Evolutionary conservation across 257 asterid species (phyloP).

Genomic region (Nicotiana undulata): DNA sequence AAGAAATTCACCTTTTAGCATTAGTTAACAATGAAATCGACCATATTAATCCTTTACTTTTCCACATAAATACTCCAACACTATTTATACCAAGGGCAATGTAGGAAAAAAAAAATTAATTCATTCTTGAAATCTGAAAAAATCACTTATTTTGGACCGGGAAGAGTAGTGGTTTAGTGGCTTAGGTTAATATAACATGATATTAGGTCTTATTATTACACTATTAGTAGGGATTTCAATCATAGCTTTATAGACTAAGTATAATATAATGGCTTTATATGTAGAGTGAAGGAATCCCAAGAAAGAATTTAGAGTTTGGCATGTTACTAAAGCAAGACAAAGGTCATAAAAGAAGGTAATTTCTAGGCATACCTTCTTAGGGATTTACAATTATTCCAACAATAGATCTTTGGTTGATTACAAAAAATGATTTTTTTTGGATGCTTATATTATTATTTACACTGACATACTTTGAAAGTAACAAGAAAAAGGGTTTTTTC

Average conservation of each 20-base stretch:
- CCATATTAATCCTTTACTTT: no score
- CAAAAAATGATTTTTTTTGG: constrained; percentile 12
- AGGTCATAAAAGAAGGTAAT: constrained; percentile 17
- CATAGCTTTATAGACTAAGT: constrained; percentile 8
- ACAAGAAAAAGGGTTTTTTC: constrained; percentile 24
- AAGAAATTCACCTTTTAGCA: no score
- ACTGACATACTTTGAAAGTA: constrained; percentile 31
- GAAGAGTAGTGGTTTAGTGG: background rate
- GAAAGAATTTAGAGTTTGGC: constrained; percentile 56
- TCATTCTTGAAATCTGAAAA: no score
- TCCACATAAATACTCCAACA: no score
- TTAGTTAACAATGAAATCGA: no score
- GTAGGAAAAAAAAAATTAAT: no score
- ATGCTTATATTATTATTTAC: constrained; percentile 11
- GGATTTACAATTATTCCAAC: constrained; percentile 58
- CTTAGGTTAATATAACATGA: background rate
- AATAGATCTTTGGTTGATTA: constrained; percentile 35
- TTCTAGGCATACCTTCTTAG: constrained; percentile 38
- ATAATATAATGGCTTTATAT: constrained; percentile 7
- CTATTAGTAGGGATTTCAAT: background rate
- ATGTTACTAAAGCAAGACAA: constrained; percentile 72
- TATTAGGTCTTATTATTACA: background rate
- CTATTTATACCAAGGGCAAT: no score
- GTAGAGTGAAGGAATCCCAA: constrained; percentile 48
- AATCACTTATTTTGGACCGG: no score